Conservation (phyloP, 345 rosid genomes). For the Melastoma malabathricum region DNA sequence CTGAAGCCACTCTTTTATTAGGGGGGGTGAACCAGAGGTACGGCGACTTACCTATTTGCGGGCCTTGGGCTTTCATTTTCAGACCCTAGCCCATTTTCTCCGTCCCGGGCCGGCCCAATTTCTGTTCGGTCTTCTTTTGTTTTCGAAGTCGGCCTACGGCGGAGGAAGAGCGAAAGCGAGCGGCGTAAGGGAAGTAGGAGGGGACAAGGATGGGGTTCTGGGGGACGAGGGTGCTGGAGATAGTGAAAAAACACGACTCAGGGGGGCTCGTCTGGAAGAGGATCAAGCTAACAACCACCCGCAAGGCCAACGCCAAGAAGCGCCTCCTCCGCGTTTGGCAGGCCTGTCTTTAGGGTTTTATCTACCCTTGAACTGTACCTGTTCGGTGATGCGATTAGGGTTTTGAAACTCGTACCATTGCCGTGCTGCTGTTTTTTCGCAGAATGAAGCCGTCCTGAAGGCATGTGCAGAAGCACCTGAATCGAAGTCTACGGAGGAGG, state of each 20-base stretch:
- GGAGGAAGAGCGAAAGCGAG: not conserved
- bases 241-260: conserved; percentile 88
- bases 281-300: conserved; percentile 83
- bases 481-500: conserved; percentile 9
- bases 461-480: conserved; percentile 43
- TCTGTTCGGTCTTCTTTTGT: too few relatives aligned
- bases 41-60: too few relatives aligned
- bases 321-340: conserved; percentile 95
- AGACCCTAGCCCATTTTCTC: too few relatives aligned
- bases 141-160: not conserved
- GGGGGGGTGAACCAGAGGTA: too few relatives aligned
- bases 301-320: conserved; percentile 93
- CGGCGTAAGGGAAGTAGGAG: not conserved
- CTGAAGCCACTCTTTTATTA: too few relatives aligned
- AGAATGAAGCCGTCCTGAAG: conserved; percentile 64
- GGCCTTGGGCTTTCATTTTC: too few relatives aligned
- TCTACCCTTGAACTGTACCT: not conserved
- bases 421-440: conserved; percentile 10
- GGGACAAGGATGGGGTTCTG: conserved; percentile 37
- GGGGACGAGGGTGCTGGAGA: conserved; percentile 79
- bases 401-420: too few relatives aligned
- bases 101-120: too few relatives aligned
- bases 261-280: conserved; percentile 95
- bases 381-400: not conserved
- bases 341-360: conserved; percentile 22